Conservation (phyloP, 306 rosid species). For the Abrus precatorius region DNA sequence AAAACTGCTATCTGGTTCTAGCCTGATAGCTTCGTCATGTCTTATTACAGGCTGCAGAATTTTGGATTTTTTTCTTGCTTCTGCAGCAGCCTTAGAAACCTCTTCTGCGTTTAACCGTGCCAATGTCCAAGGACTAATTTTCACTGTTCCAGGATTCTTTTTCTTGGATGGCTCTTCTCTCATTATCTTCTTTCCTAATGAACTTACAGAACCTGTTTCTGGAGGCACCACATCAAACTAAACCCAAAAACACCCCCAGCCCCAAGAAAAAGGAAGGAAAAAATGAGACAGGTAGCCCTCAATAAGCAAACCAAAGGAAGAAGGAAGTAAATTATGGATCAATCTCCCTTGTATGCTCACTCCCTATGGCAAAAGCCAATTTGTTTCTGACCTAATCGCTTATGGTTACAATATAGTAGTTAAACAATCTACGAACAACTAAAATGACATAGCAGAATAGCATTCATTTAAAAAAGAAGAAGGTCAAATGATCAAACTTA, state of each 20-base stretch:
- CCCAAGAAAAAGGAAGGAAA: not conserved
- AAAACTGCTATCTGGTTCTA: constrained; percentile 64
- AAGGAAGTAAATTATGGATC: not conserved
- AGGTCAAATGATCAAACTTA: not conserved
- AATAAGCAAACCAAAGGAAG: constrained; percentile 38
- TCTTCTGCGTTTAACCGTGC: constrained; percentile 93
- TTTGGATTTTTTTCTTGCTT: constrained; percentile 91
- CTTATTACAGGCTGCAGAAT: constrained; percentile 82
- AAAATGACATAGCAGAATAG: not conserved
- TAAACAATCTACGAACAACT: not conserved
- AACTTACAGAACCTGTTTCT: constrained; percentile 87
- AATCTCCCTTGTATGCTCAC: too few species aligned
- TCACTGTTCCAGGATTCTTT: constrained; percentile 76
- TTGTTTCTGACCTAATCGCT: too few species aligned
- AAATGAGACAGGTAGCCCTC: not conserved
- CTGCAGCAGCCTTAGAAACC: constrained; percentile 92
- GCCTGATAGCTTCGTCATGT: constrained; percentile 57
- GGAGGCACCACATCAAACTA: constrained; percentile 95
- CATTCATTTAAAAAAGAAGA: not conserved
- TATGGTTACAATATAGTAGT: not conserved
- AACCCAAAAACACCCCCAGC: constrained; percentile 17
- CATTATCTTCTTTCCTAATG: constrained; percentile 66
- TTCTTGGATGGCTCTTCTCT: constrained; percentile 72
- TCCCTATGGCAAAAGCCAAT: too few species aligned
- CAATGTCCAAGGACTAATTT: constrained; percentile 95